Evolutionary conservation across 2,329 filamentous ascomycete species (phyloP), one percentile per base, ranked within the genome.

Genomic region (Xenosphaeropsis pyriputrescens): DNA sequence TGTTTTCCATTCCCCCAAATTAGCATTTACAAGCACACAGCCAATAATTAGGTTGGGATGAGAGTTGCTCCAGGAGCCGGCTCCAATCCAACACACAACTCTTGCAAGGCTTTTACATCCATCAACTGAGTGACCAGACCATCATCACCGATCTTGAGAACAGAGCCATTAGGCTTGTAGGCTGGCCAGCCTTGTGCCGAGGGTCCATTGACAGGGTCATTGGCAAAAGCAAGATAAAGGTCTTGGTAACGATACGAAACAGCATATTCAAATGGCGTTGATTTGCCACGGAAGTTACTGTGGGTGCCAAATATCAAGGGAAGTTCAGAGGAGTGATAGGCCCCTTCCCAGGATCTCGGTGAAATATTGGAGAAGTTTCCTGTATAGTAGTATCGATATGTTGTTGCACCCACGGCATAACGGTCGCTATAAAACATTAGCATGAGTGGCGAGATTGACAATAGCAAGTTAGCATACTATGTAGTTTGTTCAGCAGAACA

Each of bases 241-340:
- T 32, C 30, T 15, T 32, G 30, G 6, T 15, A 15, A 7, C 30
- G n/a, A 7, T 32, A 11, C 3, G 14, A 15, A 3, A 32, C n/a
- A 11, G 30, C 12, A 15, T 15, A 32, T 49, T 79, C 72, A 44
- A 80, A 80, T 1, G 75, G 72, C 0, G 75, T 77, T 0, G 75
- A 78, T 47, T 79, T 79, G 16, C 30, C 30, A 15, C 30, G 30
- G 14, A 32, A 14, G 30, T 15, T 32, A 13, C 16, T 17, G 9
- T 14, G n/a, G 30, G 30, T 32, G 12, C 30, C 30, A 36, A 56
- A 57, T 2, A 56, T 44, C 6, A 52, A 34, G 14, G 50, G 47
- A 12, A 57, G 47, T 39, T 57, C 55, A 6, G 50, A 46, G 11
- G 41, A 44, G 37, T 57, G 54, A 40, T 51, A 59, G 2, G 57